phyloP scores from a whole-genome alignment of 2,329 filamentous ascomycete genomes.

The Orbilia ellipsospora region DNA sequence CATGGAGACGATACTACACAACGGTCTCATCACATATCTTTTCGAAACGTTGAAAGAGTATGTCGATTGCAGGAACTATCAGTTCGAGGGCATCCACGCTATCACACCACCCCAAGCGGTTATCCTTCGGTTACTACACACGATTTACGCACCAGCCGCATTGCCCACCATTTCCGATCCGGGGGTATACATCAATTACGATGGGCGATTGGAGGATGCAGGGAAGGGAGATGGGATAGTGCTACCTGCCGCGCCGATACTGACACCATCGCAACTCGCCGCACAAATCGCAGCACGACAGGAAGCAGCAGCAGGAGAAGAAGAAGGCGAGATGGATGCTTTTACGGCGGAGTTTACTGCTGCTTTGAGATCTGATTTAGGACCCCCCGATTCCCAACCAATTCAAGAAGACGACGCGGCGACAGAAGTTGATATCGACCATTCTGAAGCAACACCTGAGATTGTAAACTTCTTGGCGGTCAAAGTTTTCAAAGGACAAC shows the following conservation, averaged over 20 bases:
- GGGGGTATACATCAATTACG: conserved; percentile 49
- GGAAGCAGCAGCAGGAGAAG: background rate
- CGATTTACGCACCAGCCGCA: conserved; percentile 48
- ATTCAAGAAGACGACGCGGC: conserved; percentile 46
- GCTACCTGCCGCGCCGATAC: background rate
- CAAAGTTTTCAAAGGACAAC: conserved; percentile 50
- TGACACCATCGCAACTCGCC: background rate
- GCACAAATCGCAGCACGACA: background rate
- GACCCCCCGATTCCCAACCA: conserved; percentile 4
- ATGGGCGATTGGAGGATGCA: conserved; percentile 39
- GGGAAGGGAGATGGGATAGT: conserved; percentile 22
- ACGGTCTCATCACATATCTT: conserved; percentile 59
- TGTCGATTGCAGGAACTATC: conserved; percentile 53
- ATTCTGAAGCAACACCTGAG: conserved; percentile 48
- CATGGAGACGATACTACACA: conserved; percentile 59
- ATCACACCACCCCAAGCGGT: conserved; percentile 52
- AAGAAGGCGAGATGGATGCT: conserved; percentile 38
- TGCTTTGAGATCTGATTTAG: conserved; percentile 40
- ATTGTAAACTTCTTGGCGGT: conserved; percentile 54
- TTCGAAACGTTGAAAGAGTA: conserved; percentile 59
- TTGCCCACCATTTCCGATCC: conserved; percentile 52
- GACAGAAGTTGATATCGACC: conserved; percentile 52
- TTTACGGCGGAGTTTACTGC: conserved; percentile 50
- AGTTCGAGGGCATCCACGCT: conserved; percentile 49
- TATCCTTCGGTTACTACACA: conserved; percentile 46